These are phyloP conservation scores for Podaxis carcinomalis DNA, from an alignment of 768 basidiomycete genomes.

Conservation along the genomic window DNA sequence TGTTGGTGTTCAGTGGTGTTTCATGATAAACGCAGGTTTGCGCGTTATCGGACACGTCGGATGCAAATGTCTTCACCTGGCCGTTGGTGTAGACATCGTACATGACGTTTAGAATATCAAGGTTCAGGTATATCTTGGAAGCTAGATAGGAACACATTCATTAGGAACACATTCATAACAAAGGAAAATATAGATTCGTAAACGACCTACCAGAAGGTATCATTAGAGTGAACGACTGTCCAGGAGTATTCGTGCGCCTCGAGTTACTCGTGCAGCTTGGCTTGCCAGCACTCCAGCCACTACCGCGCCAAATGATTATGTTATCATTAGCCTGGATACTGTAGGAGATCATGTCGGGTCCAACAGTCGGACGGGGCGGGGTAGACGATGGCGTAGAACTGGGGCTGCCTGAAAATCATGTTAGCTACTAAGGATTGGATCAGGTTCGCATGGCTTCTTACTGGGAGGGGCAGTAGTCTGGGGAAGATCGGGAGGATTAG, in stretches of 20 bases:
- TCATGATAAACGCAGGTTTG: neutral
- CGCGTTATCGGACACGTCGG: neutral
- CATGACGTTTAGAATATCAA: neutral
- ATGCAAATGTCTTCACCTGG: neutral
- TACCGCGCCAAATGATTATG: slow-evolving; percentile 1
- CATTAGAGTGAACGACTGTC: slow-evolving; percentile 6
- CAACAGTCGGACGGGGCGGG: neutral
- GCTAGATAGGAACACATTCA: neutral
- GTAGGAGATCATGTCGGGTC: neutral
- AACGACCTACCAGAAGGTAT: neutral
- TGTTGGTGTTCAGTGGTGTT: neutral
- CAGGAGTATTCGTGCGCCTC: neutral
- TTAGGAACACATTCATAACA: neutral
- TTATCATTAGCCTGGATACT: neutral
- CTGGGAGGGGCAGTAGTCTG: neutral
- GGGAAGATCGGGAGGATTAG: neutral
- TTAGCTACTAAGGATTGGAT: neutral
- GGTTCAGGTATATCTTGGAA: neutral
- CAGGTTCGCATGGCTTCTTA: neutral
- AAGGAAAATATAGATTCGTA: neutral
- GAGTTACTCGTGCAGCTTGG: neutral
- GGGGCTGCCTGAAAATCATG: neutral
- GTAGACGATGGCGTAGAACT: neutral
- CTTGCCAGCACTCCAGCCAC: neutral
- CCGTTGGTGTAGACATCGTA: slow-evolving; percentile 7